Conservation (phyloP, 345 rosid species). For the Cardamine occulta region DNA sequence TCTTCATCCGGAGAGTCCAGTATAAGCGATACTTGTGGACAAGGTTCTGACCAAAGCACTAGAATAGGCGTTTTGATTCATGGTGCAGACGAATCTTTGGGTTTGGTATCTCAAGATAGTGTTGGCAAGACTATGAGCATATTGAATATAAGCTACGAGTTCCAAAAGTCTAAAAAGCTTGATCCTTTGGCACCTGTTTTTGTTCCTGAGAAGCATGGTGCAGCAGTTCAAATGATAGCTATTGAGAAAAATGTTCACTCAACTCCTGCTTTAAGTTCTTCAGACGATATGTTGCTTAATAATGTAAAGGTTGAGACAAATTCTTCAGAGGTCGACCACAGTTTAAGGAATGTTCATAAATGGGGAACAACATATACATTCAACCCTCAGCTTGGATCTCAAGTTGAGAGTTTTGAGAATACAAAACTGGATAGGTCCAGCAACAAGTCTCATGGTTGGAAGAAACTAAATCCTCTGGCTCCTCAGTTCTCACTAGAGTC, state of each 20-base stretch:
- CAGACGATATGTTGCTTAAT: background rate
- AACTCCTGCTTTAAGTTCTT: background rate
- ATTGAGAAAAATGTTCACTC: slow-evolving; percentile 8
- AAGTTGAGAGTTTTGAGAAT: slow-evolving; percentile 38
- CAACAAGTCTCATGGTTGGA: background rate
- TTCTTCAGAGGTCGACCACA: slow-evolving; percentile 33
- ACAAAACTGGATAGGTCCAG: slow-evolving; percentile 25
- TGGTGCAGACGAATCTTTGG: slow-evolving; percentile 17
- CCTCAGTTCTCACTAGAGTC: slow-evolving; percentile 18
- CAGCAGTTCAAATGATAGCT: background rate
- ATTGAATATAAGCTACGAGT: background rate
- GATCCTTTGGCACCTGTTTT: slow-evolving; percentile 36
- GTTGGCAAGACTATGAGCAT: slow-evolving; percentile 12
- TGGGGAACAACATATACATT: slow-evolving; percentile 33
- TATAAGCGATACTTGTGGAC: background rate
- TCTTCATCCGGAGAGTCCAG: slow-evolving; percentile 33
- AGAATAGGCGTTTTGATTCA: background rate
- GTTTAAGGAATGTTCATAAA: slow-evolving; percentile 18
- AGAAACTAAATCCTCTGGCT: slow-evolving; percentile 34
- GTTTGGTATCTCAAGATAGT: slow-evolving; percentile 28
- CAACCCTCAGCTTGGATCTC: slow-evolving; percentile 37
- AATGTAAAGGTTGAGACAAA: slow-evolving; percentile 22
- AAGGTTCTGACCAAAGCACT: background rate
- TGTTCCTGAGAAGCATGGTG: slow-evolving; percentile 34
- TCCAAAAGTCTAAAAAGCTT: slow-evolving; percentile 20